Evolutionary conservation across 441 rosid species (phyloP), one percentile per base, ranked within the genome.

Genomic region (Arabidopsis lyrata): DNA sequence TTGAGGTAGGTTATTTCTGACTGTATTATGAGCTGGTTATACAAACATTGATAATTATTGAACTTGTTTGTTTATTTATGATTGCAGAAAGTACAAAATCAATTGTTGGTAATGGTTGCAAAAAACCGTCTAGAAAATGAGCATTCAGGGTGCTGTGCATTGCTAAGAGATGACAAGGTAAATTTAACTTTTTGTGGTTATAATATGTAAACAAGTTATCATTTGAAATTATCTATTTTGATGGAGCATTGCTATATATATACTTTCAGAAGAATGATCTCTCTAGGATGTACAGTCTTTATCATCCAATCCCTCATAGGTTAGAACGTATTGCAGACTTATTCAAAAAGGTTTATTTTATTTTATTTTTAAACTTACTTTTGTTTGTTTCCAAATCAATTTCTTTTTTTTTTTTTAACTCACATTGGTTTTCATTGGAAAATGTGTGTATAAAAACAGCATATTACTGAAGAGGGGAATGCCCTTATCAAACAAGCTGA

Each of bases 261-360:
- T 69, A 11, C 50, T 53, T 16, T 70, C 74, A 93, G 98, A 88
- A 85, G 66, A 97, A 88, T 31, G 97, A 94, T 79, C 93, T 92
- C 75, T 92, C 97, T 55, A 85, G 97, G 83, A 90, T 92, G 93
- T 90, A 86, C 80, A 85, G 90, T 83, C 99, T 92, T 64, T 94
- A 84, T 67, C 85, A 86, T 55, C 86, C 86, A 73, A 86, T 88
- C 68, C 72, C 83, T 5, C 65, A 54, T 68, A 95, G 97, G 63
- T 75, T 94, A 84, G 97, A 88, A 27, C 95, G 89, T 34, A 85
- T 90, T 73, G 89, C 97, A 47, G 68, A 72, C 71, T 78, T 86
- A 67, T 92, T 92, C 77, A 92, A 94, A 82, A 88, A 88, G 97
- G 99, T 22, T 22, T 22, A 22, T 93, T 39, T 57, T 8, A 34